Conservation (phyloP, 192 early-diverging fungal genomes). For the Coemansia sp. region DNA sequence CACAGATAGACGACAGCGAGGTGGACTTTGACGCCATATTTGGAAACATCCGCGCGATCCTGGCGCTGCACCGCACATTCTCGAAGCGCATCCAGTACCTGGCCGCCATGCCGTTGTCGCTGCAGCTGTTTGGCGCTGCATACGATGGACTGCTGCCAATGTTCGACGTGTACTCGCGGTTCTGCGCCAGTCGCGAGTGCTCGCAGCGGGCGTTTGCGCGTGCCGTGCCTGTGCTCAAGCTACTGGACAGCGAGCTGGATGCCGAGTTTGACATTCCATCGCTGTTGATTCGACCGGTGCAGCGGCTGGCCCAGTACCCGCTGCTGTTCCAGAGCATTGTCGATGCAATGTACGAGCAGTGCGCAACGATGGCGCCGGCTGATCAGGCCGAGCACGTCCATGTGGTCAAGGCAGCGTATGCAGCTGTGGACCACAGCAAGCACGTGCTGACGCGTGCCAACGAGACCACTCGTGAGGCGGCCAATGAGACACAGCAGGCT, state of each 20-base stretch:
- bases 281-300: slow-evolving; percentile 50
- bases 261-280: slow-evolving; percentile 36
- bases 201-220: slow-evolving; percentile 19
- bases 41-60: slow-evolving; percentile 23
- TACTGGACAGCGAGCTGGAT: slow-evolving; percentile 17
- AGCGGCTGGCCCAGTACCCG: slow-evolving; percentile 54
- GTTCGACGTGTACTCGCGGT: slow-evolving; percentile 40
- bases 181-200: slow-evolving; percentile 40
- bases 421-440: slow-evolving; percentile 44
- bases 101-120: slow-evolving; percentile 26
- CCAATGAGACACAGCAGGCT: slow-evolving; percentile 22
- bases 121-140: slow-evolving; percentile 33
- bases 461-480: slow-evolving; percentile 44
- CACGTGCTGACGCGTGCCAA: slow-evolving; percentile 40
- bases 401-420: slow-evolving; percentile 27
- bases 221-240: slow-evolving; percentile 22
- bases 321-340: slow-evolving; percentile 46
- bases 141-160: slow-evolving; percentile 17
- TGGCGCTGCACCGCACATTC: slow-evolving; percentile 37
- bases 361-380: background rate
- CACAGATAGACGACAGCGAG: slow-evolving; percentile 17
- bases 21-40: slow-evolving; percentile 28
- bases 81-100: slow-evolving; percentile 51
- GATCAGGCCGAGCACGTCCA: slow-evolving; percentile 15
- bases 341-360: slow-evolving; percentile 26